Base-by-base conservation (phyloP, 306 rosid species). In the Parietaria judaica region DNA sequence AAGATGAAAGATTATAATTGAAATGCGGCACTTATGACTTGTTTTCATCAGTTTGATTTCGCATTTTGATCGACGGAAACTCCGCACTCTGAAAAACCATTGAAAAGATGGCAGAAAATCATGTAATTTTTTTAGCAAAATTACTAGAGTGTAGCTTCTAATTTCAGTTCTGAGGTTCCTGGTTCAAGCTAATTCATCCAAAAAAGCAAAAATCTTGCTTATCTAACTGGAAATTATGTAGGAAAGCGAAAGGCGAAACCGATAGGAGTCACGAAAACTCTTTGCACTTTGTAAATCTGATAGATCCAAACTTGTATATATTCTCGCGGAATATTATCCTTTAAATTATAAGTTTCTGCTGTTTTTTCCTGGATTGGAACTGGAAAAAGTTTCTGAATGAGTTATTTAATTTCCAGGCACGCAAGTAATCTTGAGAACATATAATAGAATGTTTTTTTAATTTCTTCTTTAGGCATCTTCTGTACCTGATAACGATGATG, bases 391-490 rank as follows among this genome's bases (percentile, higher is more conserved):
- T 49, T 7, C 13, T 49, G 14, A 49, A 16, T 54, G 11, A 17
- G 54, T 50, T 41, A 8, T 16, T 34, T 54, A 34, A 31, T 54
- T 54, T 68, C 53, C 36, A 7, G 56, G 48, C 15, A 14, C 50
- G 14, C 14, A 17, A 11, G 47, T 60, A 3, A 46, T 47, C 58
- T 17, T 54, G 51, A 11, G 55, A 14, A n/a, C 14, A 15, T 56
- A 36, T 46, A 37, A 51, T 66, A 49, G 15, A 34, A 60, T 67
- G 4, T 17, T 31, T 62, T 56, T 74, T 17, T 64, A 6, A 36
- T 64, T 69, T 6, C 15, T 31, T 77, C 61, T 86, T 58, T 78
- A 92, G 99, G 90, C 83, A 56, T 70, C 77, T 69, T 81, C 82
- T 47, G 94, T 90, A 69, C 84, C 96, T 51, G 23, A 10, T 17